phyloP scores from a whole-genome alignment of 1,284 basidiomycete species.

The Trametes hirsuta region DNA sequence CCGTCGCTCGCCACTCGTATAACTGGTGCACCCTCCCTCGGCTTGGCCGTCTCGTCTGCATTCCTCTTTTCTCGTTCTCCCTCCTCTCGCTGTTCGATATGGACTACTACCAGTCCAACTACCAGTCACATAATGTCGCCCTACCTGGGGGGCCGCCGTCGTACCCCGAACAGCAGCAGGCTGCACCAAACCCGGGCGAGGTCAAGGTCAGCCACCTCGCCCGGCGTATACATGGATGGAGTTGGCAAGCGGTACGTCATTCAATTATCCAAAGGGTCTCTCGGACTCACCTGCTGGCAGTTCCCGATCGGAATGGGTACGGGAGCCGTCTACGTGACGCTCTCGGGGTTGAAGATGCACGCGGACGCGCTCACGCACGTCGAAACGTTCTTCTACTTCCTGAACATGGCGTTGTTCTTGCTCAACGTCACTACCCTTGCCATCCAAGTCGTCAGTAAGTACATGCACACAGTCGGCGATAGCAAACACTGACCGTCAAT shows the following conservation, averaged over 20 bases:
- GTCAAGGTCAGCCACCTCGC: constrained; percentile 34
- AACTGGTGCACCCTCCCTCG: constrained; percentile 1
- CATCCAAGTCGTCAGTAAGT: constrained; percentile 46
- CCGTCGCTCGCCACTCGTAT: constrained; percentile 2
- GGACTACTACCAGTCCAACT: constrained; percentile 6
- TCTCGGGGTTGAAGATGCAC: constrained; percentile 44
- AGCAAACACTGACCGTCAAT: background rate
- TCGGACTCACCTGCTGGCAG: constrained; percentile 28
- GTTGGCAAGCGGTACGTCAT: constrained; percentile 49
- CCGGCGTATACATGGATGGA: constrained; percentile 52
- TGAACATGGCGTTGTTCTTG: constrained; percentile 48
- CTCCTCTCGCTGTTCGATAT: constrained; percentile 5
- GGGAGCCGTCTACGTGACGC: constrained; percentile 50
- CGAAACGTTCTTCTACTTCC: constrained; percentile 50
- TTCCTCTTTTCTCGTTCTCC: background rate
- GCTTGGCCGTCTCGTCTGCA: background rate
- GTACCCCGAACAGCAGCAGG: background rate
- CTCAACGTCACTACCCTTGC: constrained; percentile 46
- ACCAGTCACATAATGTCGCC: constrained; percentile 15
- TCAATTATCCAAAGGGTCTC: background rate
- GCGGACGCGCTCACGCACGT: constrained; percentile 37
- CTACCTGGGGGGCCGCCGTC: constrained; percentile 9
- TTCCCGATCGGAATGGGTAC: constrained; percentile 56
- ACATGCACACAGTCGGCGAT: background rate
- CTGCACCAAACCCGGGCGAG: background rate